phyloP scores from a whole-genome alignment of 352 stramenopile species.

The Globisporangium radiosum region DNA sequence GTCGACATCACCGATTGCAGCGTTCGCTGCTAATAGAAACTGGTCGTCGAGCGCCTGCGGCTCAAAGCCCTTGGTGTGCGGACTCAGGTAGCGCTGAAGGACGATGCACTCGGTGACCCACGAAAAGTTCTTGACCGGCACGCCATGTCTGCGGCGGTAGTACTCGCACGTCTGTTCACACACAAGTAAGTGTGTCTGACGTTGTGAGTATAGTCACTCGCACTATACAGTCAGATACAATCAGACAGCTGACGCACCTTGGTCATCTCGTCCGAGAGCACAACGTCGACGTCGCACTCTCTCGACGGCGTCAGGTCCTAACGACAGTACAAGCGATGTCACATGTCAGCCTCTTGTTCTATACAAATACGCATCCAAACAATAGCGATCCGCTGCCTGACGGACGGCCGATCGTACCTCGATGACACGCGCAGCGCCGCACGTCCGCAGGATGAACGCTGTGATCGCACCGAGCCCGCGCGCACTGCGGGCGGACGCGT shows the following conservation, averaged over 20 bases:
- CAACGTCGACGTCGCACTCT: slow-evolving; percentile 40
- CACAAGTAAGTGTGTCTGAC: not conserved
- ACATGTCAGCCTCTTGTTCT: too few relatives aligned
- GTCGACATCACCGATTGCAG: slow-evolving; percentile 54
- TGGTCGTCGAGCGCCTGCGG: slow-evolving; percentile 21
- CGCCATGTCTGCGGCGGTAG: slow-evolving; percentile 28
- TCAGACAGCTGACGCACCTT: slow-evolving; percentile 25
- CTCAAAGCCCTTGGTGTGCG: slow-evolving; percentile 30
- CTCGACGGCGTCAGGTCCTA: slow-evolving; percentile 44
- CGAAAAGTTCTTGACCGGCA: slow-evolving; percentile 55
- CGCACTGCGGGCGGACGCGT: slow-evolving; percentile 20
- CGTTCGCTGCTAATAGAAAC: slow-evolving; percentile 27
- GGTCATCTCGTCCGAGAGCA: slow-evolving; percentile 66
- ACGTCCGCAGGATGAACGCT: slow-evolving; percentile 53
- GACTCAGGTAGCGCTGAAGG: slow-evolving; percentile 50
- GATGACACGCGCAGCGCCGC: slow-evolving; percentile 49
- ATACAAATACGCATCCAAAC: too few relatives aligned
- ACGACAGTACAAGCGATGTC: too few relatives aligned
- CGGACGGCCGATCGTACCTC: slow-evolving; percentile 23
- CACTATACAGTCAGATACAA: not conserved
- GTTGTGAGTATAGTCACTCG: too few relatives aligned
- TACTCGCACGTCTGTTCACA: slow-evolving; percentile 40
- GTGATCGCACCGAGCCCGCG: slow-evolving; percentile 43
- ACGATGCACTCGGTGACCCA: slow-evolving; percentile 83
- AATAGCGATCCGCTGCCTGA: too few relatives aligned